A percentile compares a stretch with the other conserved stretches of the same genome.
Conservation (phyloP, 257 asterid species). For the Leptodermis oblonga region DNA sequence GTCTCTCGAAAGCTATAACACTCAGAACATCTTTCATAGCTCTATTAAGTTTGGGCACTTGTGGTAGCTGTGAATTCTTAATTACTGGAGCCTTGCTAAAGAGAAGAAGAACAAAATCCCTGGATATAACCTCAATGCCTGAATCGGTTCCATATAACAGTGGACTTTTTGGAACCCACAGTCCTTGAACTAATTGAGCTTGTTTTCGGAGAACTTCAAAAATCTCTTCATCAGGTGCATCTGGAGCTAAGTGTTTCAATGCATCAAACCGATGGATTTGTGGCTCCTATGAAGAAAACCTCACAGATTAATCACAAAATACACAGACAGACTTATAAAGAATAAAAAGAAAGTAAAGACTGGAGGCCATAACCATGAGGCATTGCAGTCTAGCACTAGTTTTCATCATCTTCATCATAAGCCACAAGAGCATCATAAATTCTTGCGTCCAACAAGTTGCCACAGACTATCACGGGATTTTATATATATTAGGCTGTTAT, state of each 20-base stretch:
- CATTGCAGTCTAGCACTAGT: not conserved
- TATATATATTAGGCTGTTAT: not conserved
- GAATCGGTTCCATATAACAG: constrained; percentile 37
- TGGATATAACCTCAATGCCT: constrained; percentile 37
- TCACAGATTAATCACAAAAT: constrained; percentile 21
- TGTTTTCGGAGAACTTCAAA: constrained; percentile 51
- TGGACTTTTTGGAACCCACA: constrained; percentile 72
- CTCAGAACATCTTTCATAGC: constrained; percentile 46
- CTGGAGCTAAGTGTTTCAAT: constrained; percentile 68
- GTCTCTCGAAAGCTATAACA: constrained; percentile 54
- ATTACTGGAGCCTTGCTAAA: constrained; percentile 55
- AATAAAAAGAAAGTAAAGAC: not conserved
- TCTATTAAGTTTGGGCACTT: constrained; percentile 14
- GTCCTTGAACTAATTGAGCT: constrained; percentile 82
- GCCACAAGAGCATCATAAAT: not conserved
- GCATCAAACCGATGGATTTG: constrained; percentile 67
- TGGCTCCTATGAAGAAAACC: constrained; percentile 53
- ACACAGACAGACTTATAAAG: not conserved
- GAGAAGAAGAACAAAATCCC: constrained; percentile 58
- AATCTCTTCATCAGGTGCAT: constrained; percentile 54
- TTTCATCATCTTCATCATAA: not conserved
- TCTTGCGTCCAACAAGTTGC: not conserved
- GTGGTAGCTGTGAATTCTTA: constrained; percentile 29
- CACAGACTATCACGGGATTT: not conserved
- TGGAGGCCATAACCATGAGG: not conserved